A percentile compares a stretch with the other conserved stretches of the same genome.
Evolutionary conservation across 805 yeast species (phyloP).

Genomic region (Starmerella potacharoeniae): DNA sequence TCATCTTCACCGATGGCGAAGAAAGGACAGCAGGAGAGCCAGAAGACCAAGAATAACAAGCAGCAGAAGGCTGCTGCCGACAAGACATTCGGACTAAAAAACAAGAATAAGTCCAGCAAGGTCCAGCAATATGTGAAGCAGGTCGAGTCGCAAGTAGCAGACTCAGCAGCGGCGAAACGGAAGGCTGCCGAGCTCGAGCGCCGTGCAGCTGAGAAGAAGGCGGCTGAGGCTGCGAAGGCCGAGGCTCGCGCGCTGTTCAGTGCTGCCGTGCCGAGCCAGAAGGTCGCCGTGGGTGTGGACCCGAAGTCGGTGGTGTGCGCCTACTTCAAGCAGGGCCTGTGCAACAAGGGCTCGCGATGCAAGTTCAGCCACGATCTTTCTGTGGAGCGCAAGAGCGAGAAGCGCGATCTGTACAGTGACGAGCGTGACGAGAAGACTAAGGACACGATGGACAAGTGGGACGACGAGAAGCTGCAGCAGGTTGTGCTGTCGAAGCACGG

Average conservation of each 20-base stretch:
- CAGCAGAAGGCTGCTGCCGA: conserved; percentile 57
- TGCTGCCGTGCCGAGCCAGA: conserved; percentile 55
- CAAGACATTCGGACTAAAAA: conserved; percentile 91
- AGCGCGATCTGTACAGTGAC: conserved; percentile 88
- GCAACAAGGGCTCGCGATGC: conserved; percentile 59
- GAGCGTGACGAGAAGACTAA: conserved; percentile 56
- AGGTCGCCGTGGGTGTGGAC: conserved; percentile 93
- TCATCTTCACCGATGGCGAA: conserved; percentile 37
- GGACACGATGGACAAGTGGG: conserved; percentile 95
- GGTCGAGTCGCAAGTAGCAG: conserved; percentile 51
- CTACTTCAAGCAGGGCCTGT: conserved; percentile 72
- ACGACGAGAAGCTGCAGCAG: conserved; percentile 80
- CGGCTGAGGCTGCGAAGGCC: conserved; percentile 76
- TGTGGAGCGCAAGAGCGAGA: conserved; percentile 75
- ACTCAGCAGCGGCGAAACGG: conserved; percentile 47
- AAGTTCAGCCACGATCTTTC: conserved; percentile 84
- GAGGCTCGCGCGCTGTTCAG: conserved; percentile 76
- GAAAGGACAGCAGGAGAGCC: conserved; percentile 44
- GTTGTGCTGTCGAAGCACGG: conserved; percentile 91
- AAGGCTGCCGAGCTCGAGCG: conserved; percentile 64
- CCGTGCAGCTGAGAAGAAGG: conserved; percentile 69
- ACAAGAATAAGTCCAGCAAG: conserved; percentile 85
- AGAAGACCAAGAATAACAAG: conserved; percentile 48
- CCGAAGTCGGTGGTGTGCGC: conserved; percentile 90
- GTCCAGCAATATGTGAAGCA: conserved; percentile 67